Base-by-base conservation (phyloP, 2,329 filamentous ascomycete genomes). In the Aspergillus flavus region DNA sequence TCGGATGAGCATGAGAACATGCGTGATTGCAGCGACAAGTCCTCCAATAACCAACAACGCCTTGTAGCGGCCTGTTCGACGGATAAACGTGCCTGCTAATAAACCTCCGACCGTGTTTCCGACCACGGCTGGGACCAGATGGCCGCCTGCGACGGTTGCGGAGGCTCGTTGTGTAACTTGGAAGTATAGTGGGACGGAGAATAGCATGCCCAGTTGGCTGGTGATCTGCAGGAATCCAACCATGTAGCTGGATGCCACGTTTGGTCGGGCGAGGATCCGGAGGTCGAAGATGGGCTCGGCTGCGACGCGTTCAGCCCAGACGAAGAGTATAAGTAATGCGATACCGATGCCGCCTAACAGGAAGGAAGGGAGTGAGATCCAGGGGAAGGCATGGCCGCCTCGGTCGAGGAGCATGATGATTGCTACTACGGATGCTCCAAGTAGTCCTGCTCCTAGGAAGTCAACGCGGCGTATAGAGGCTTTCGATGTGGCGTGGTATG, bases 161-260 rank as follows among this genome's bases (percentile, higher is more conserved):
- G 85, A 87, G 3, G 83, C 83, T 0, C 81, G 78, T 6, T 84
- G 78, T 0, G 88, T 89, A 1, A 89, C 84, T 62, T 90, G 87
- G 66, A 92, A 92, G 75, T 92, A 92, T 0, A 92, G 75, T 0
- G 90, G 90, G 0, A 91, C 84, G 0, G 84, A 83, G 59, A 87
- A 89, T 85, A 91, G 88, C 71, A 88, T 80, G 76, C 82, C 84
- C 10, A 87, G 74, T 69, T 92, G 90, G 0, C 87, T 85, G 1
- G 82, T 81, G 0, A 80, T 76, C 65, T 90, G 88, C 0, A 85
- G 76, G 2, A 79, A 77, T 26, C 82, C 79, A 43, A 88, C 84
- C 0, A 73, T 32, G 39, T 76, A 77, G 53, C 73, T 74, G 1
- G 66, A 32, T 0, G 70, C 58, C 11, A 77, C 73, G 19, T 77